Conservation (phyloP, 139 green algal genomes). For the Pleodorina starrii region DNA sequence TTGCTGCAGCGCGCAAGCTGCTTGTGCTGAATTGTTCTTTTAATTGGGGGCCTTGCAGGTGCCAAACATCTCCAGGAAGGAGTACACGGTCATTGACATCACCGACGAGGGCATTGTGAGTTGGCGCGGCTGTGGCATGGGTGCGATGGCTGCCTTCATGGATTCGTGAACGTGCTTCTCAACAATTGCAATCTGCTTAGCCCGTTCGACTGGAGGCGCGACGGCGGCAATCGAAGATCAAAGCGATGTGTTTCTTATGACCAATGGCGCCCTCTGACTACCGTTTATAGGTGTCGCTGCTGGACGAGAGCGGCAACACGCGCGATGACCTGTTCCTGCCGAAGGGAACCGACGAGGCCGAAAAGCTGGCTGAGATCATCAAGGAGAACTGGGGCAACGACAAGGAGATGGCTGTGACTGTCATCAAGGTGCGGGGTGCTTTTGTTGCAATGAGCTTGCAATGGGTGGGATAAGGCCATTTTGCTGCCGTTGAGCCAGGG, state of each 20-base stretch:
- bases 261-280: no score
- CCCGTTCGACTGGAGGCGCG: no score
- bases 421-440: constrained; percentile 84
- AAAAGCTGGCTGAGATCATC: constrained; percentile 90
- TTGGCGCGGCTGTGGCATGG: no score
- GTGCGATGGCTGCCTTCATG: no score
- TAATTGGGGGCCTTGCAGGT: constrained; percentile 70
- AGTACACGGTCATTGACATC: constrained; percentile 97
- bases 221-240: no score
- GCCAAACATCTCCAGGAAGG: constrained; percentile 90
- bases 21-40: background rate
- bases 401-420: constrained; percentile 95
- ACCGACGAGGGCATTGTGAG: constrained; percentile 97
- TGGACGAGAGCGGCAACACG: constrained; percentile 93
- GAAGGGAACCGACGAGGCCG: constrained; percentile 90
- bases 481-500: no score
- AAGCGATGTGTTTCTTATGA: no score
- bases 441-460: background rate
- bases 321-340: constrained; percentile 97
- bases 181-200: no score
- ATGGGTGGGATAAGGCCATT: no score
- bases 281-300: constrained; percentile 88
- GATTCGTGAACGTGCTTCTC: no score
- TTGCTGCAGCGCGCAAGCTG: background rate
- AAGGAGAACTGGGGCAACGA: constrained; percentile 86